Evolutionary conservation across 768 basidiomycete genomes (phyloP).

Genomic region (Amanita jacksonii): DNA sequence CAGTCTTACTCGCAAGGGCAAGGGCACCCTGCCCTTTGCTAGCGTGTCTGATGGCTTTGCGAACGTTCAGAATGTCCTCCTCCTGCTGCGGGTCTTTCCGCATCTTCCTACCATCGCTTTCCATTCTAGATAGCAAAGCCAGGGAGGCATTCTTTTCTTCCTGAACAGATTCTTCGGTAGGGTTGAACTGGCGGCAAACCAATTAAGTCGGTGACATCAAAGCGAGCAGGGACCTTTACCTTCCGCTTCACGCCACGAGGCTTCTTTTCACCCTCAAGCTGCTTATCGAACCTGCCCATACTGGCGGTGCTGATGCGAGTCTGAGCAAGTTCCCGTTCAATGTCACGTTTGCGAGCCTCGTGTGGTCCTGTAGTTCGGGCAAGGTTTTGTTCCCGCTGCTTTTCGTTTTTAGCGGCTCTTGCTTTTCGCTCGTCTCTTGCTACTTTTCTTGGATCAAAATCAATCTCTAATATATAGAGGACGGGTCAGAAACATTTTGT

Average conservation of each 20-base stretch:
- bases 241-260: constrained; percentile 85
- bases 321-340: constrained; percentile 69
- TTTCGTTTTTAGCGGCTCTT: constrained; percentile 77
- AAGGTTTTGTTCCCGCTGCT: constrained; percentile 63
- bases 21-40: constrained; percentile 61
- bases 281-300: constrained; percentile 90
- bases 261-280: constrained; percentile 88
- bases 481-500: no score
- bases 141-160: constrained; percentile 69
- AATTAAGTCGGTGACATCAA: neutral
- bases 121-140: constrained; percentile 68
- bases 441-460: constrained; percentile 68
- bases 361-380: constrained; percentile 25
- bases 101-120: constrained; percentile 59
- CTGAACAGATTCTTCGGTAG: constrained; percentile 55
- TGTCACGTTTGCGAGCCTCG: constrained; percentile 53
- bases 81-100: constrained; percentile 33
- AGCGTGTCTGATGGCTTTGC: constrained; percentile 78
- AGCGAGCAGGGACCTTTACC: constrained; percentile 31
- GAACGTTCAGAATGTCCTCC: constrained; percentile 64
- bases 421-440: constrained; percentile 75
- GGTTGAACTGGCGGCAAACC: constrained; percentile 56
- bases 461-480: no score
- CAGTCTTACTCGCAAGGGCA: constrained; percentile 39
- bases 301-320: constrained; percentile 84